Conservation (phyloP, 148 eudicot species). For the Rhododendron ovatum region DNA sequence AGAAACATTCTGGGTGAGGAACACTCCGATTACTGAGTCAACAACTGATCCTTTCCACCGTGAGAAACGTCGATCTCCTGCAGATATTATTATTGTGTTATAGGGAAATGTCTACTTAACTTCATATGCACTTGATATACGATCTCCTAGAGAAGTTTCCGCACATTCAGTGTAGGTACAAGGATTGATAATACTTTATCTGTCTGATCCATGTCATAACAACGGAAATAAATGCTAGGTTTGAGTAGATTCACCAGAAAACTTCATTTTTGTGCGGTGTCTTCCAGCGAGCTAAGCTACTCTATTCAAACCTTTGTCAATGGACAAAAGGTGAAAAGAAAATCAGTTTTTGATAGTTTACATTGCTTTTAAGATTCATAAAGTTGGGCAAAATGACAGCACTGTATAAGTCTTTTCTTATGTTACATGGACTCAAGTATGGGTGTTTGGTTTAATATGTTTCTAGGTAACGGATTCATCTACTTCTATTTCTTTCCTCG, state of each 20-base stretch:
- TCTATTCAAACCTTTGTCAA: neutral
- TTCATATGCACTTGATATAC: conserved; percentile 9
- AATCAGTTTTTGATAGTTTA: neutral
- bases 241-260: neutral
- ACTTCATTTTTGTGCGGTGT: neutral
- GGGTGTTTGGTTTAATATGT: neutral
- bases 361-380: neutral
- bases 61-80: conserved; percentile 60
- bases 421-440: neutral
- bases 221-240: neutral
- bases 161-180: neutral
- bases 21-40: conserved; percentile 60
- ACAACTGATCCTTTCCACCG: conserved; percentile 69
- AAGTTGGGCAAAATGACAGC: neutral
- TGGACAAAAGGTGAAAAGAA: neutral
- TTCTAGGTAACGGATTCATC: neutral
- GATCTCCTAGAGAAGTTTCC: neutral
- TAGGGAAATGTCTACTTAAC: neutral
- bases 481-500: neutral
- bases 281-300: neutral
- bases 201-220: neutral
- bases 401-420: neutral
- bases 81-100: neutral
- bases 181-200: neutral
- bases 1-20: conserved; percentile 63